These are phyloP conservation scores for Curvularia verruculosa DNA, from an alignment of 2,329 filamentous ascomycete genomes.

Conservation along the genomic window DNA sequence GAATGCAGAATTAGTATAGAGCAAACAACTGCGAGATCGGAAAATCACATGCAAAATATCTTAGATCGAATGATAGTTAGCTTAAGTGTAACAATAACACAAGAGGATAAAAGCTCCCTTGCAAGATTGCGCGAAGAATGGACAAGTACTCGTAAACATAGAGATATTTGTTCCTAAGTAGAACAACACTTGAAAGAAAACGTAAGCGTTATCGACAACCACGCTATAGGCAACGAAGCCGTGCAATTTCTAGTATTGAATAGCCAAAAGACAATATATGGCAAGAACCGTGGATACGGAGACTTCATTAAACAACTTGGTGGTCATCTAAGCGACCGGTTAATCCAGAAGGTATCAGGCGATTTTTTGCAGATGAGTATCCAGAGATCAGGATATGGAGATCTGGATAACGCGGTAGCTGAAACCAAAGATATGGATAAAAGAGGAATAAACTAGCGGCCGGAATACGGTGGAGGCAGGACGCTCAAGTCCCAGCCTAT, in stretches of 20 bases:
- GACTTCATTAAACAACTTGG: neutral
- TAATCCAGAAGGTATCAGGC: neutral
- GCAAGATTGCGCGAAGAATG: conserved; percentile 1
- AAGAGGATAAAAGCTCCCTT: neutral
- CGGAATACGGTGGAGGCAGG: neutral
- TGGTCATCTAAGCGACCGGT: neutral
- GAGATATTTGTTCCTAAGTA: neutral
- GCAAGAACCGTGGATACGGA: conserved; percentile 1
- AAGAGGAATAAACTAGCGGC: neutral
- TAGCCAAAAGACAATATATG: neutral
- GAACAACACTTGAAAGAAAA: neutral
- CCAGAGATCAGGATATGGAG: neutral
- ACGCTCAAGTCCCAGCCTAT: neutral
- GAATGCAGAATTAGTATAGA: neutral
- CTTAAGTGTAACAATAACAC: neutral
- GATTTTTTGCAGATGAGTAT: conserved; percentile 3
- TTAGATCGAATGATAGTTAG: neutral
- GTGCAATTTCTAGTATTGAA: conserved; percentile 2
- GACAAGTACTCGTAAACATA: neutral
- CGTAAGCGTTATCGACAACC: neutral
- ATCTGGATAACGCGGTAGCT: neutral
- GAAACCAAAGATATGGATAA: neutral
- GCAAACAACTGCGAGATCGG: neutral
- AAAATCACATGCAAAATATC: neutral
- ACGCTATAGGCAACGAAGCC: neutral